A percentile compares a stretch with the other conserved stretches of the same genome.
phyloP scores from a whole-genome alignment of 805 yeast genomes.

The Sungouiozyma intestinalis region DNA sequence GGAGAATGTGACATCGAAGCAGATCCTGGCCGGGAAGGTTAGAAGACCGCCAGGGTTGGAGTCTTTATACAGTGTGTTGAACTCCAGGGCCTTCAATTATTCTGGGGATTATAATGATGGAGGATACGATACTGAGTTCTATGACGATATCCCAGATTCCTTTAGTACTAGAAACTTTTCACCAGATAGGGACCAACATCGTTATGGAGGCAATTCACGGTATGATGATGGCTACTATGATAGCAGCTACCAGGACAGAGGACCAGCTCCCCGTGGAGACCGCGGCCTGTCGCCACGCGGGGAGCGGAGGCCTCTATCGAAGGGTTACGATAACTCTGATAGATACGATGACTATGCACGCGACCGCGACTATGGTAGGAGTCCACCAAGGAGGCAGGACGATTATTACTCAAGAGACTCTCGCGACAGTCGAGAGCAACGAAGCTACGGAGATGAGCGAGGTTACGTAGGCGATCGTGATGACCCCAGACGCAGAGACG shows the following conservation, averaged over 20 bases:
- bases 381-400: slow-evolving; percentile 4
- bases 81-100: slow-evolving; percentile 68
- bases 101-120: slow-evolving; percentile 42
- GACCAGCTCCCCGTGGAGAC: slow-evolving; percentile 11
- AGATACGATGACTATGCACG: slow-evolving; percentile 5
- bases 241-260: slow-evolving; percentile 18
- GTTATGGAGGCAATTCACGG: neutral
- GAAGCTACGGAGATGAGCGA: slow-evolving; percentile 25
- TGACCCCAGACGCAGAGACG: slow-evolving; percentile 1
- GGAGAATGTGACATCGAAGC: slow-evolving; percentile 70
- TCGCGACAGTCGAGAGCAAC: slow-evolving; percentile 30
- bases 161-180: slow-evolving; percentile 17
- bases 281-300: slow-evolving; percentile 2
- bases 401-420: slow-evolving; percentile 18
- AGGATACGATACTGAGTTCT: slow-evolving; percentile 47
- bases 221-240: slow-evolving; percentile 2
- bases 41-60: slow-evolving; percentile 88
- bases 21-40: slow-evolving; percentile 72
- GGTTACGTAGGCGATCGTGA: slow-evolving; percentile 2
- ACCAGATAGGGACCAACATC: neutral
- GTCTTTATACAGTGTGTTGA: slow-evolving; percentile 72
- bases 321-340: neutral
- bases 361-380: slow-evolving; percentile 2
- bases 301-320: slow-evolving; percentile 5
- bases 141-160: slow-evolving; percentile 45